Conservation (phyloP, 306 rosid genomes). For the Morella rubra region DNA sequence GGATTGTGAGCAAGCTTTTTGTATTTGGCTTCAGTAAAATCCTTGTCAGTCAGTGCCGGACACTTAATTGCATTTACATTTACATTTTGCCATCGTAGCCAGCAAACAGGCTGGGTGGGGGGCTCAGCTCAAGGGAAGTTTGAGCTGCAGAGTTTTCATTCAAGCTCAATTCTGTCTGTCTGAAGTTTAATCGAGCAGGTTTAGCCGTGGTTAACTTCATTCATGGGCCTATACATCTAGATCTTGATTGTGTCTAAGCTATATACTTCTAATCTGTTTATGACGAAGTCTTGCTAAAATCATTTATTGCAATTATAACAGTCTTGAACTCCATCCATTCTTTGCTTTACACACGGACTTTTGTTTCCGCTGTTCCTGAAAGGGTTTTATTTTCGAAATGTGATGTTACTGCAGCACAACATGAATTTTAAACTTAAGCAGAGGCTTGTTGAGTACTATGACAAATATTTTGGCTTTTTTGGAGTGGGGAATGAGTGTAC, state of each 20-base stretch:
- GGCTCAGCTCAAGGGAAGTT: neutral
- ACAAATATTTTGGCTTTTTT: neutral
- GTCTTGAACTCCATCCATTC: neutral
- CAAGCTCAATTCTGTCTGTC: neutral
- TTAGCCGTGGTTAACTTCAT: neutral
- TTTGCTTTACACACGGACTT: neutral
- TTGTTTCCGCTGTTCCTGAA: neutral
- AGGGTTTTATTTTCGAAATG: neutral
- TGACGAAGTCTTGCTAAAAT: neutral
- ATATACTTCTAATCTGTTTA: neutral
- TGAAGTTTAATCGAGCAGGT: neutral
- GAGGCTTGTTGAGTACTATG: neutral
- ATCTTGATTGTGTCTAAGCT: neutral
- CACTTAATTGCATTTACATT: no score
- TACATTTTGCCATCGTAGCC: no score
- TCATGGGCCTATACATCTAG: neutral
- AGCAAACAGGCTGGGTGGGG: no score
- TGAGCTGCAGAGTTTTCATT: neutral
- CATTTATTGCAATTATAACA: neutral
- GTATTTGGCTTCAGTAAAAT: neutral
- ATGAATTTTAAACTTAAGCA: neutral
- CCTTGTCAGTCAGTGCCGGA: no score
- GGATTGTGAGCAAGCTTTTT: neutral
- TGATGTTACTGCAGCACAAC: neutral
- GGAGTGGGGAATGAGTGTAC: neutral